A percentile compares a stretch with the other conserved stretches of the same genome.
These are phyloP conservation scores for Retiboletus flavoniger DNA, from an alignment of 1,284 basidiomycete genomes.

Conservation along the genomic window DNA sequence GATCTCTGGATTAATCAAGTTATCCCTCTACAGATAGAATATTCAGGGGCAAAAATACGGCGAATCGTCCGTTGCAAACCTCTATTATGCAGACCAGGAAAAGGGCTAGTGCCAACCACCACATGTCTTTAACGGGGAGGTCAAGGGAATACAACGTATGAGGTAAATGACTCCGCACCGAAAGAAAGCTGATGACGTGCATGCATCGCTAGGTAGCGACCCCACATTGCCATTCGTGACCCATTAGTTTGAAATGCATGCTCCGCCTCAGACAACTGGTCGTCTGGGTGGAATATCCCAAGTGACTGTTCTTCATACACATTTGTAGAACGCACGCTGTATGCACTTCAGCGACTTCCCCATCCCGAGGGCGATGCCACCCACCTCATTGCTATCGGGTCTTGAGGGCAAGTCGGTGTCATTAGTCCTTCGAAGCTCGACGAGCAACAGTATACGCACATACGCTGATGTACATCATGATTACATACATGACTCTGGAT, in stretches of 20 bases:
- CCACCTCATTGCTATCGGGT: constrained; percentile 74
- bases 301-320: constrained; percentile 93
- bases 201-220: constrained; percentile 75
- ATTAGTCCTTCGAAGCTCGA: constrained; percentile 3
- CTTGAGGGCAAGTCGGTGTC: constrained; percentile 33
- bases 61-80: constrained; percentile 42
- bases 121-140: constrained; percentile 63
- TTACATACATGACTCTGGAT: constrained; percentile 73
- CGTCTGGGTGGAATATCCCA: constrained; percentile 65
- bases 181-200: constrained; percentile 87
- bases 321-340: constrained; percentile 92
- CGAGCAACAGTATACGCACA: constrained; percentile 46
- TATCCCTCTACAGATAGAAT: constrained; percentile 45
- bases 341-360: background rate
- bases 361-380: background rate
- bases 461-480: constrained; percentile 86
- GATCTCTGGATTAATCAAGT: constrained; percentile 53
- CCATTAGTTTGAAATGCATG: constrained; percentile 46
- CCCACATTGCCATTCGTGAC: constrained; percentile 64
- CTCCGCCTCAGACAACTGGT: constrained; percentile 50
- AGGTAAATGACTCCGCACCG: constrained; percentile 43
- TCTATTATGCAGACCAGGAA: constrained; percentile 88
- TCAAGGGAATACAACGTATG: background rate
- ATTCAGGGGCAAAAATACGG: background rate
- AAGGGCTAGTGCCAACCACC: constrained; percentile 81